Conservation (phyloP, 345 rosid species). For the Ricinus communis region DNA sequence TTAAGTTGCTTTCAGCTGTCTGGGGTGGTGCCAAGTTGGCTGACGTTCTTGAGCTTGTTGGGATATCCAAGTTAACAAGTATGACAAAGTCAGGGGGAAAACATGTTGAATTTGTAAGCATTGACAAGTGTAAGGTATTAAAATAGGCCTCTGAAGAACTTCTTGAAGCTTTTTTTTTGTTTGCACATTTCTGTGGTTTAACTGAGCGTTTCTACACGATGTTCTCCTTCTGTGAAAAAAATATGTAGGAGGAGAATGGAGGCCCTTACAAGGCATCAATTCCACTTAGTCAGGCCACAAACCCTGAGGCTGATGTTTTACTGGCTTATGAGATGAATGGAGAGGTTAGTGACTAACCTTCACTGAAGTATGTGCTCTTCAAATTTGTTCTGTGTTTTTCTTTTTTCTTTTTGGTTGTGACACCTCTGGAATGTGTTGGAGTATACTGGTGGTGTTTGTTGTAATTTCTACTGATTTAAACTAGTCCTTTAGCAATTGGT, state of each 20-base stretch:
- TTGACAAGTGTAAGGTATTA: slow-evolving; percentile 89
- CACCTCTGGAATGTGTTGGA: not conserved
- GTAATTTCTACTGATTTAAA: not conserved
- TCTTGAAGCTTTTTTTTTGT: not conserved
- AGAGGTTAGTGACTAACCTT: slow-evolving; percentile 50
- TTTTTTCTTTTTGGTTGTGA: not conserved
- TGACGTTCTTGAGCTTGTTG: slow-evolving; percentile 78
- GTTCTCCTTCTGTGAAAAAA: slow-evolving; percentile 6
- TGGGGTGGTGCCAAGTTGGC: slow-evolving; percentile 90
- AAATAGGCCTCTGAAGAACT: not conserved
- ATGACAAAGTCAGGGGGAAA: slow-evolving; percentile 65
- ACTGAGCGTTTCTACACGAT: not conserved
- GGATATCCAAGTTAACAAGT: slow-evolving; percentile 59
- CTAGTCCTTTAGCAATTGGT: not conserved
- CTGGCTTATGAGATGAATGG: slow-evolving; percentile 99
- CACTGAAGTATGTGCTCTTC: not conserved
- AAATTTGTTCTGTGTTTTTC: no score
- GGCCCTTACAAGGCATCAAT: slow-evolving; percentile 98
- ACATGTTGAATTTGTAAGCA: slow-evolving; percentile 93
- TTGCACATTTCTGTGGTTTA: not conserved
- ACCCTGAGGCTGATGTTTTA: slow-evolving; percentile 90
- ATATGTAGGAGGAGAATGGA: slow-evolving; percentile 87
- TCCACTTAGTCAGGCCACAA: slow-evolving; percentile 79
- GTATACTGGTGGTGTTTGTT: not conserved
- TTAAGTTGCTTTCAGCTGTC: slow-evolving; percentile 52